Percentiles rank a stretch among this genome's conserved stretches.
Evolutionary conservation across 148 eudicot genomes (phyloP).

Genomic region (Cornus kousa): DNA sequence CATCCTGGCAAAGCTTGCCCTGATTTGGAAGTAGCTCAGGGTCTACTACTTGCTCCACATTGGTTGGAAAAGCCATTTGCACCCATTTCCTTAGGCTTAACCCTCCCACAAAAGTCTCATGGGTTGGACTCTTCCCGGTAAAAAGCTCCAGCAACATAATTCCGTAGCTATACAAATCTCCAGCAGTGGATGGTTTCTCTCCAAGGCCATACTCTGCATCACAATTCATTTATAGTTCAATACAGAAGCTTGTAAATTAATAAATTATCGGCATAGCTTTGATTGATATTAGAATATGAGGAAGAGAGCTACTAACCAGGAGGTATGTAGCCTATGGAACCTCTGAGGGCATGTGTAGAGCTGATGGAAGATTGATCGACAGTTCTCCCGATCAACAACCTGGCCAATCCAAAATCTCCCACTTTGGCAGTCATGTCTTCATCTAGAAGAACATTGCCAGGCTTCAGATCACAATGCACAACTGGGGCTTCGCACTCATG

Average conservation of each 20-base stretch:
- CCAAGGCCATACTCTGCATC: slow-evolving; percentile 53
- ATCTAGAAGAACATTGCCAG: slow-evolving; percentile 57
- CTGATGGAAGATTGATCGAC: slow-evolving; percentile 31
- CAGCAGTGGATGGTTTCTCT: slow-evolving; percentile 41
- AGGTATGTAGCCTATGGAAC: slow-evolving; percentile 73
- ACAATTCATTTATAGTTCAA: background rate
- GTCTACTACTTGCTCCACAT: slow-evolving; percentile 32
- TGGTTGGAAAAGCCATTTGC: slow-evolving; percentile 21
- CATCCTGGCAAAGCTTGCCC: background rate
- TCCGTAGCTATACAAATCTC: slow-evolving; percentile 59
- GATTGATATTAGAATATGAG: background rate
- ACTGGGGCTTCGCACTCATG: slow-evolving; percentile 45
- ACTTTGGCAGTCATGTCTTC: slow-evolving; percentile 59
- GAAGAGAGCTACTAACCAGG: slow-evolving; percentile 40
- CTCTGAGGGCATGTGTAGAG: slow-evolving; percentile 48
- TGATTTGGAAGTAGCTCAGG: slow-evolving; percentile 17
- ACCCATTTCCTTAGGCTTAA: slow-evolving; percentile 44
- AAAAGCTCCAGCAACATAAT: slow-evolving; percentile 51
- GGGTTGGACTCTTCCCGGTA: slow-evolving; percentile 47
- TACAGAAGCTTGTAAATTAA: too few species aligned
- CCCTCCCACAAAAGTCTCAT: slow-evolving; percentile 32
- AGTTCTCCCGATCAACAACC: slow-evolving; percentile 26
- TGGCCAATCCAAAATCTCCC: slow-evolving; percentile 73
- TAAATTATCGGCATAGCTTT: too few species aligned
- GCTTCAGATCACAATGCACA: slow-evolving; percentile 77